Base-by-base conservation (phyloP, 1,284 basidiomycete genomes). In the Violaceomyces palustris region DNA sequence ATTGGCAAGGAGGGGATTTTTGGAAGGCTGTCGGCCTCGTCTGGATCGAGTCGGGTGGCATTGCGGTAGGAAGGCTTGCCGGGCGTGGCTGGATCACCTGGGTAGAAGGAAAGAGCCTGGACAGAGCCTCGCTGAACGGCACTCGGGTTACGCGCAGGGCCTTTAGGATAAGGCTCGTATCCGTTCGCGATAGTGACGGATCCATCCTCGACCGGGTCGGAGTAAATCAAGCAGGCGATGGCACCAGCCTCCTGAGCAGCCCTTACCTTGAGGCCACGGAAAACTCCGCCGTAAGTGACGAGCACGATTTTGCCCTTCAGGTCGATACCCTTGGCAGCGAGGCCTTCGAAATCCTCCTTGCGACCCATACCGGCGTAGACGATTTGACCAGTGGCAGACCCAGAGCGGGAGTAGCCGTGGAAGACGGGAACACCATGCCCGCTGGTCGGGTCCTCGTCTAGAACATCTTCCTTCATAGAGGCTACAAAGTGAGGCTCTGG, bases 181-280 rank as follows among this genome's bases (percentile, higher is more conserved):
- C 74, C 74, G 54, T 92, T 89, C 47, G 81, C 81, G 17, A 81
- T 80, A 2, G 84, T 88, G 24, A 90, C 83, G 30, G 79, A 80
- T 17, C 89, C 89, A 66, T 96, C 90, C 67, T 94, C 89, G 42
- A 83, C 83, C 11, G 87, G 86, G 74, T 96, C 92, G 12, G 83
- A 83, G 75, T 89, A 97, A 63, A 96, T 91, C 43, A 82, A 62
- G 29, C 72, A 69, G 9, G 69, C 75, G 76, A 55, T 83, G 39
- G 83, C 42, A 17, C 91, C 91, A 4, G 82, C 82, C 55, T 90
- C 87, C 64, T 90, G 80, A 2, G 90, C 88, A 1, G 83, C 81
- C 76, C 87, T 81, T 42, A 89, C 78, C 81, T 89, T 62, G 28
- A 97, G 78, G 12, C 92, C 93, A 56, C 92, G 84, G 78, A 88